Conservation (phyloP, 2,329 filamentous ascomycete species). For the Escovopsis sp. region DNA sequence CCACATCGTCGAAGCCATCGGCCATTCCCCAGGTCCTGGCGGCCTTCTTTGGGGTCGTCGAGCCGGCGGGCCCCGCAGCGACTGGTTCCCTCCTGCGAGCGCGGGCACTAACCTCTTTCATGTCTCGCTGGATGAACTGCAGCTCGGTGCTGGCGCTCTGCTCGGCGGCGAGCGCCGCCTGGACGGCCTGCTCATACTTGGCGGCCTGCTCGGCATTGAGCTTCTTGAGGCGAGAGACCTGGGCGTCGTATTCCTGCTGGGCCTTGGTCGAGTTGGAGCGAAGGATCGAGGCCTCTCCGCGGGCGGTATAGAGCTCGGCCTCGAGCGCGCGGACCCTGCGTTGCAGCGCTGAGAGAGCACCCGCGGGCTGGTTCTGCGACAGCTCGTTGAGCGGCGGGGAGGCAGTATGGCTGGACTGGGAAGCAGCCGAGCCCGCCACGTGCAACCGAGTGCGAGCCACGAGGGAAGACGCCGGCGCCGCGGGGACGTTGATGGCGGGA, state of each 20-base stretch:
- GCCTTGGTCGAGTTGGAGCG: conserved; percentile 52
- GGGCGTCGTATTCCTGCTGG: conserved; percentile 45
- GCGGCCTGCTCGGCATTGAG: conserved; percentile 48
- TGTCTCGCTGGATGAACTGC: conserved; percentile 58
- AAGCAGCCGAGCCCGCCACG: conserved; percentile 14
- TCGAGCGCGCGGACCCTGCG: conserved; percentile 38
- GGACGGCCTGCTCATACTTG: conserved; percentile 48
- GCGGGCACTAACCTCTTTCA: conserved; percentile 42
- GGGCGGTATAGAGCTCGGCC: conserved; percentile 44
- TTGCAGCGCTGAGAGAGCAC: conserved; percentile 32
- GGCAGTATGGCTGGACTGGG: conserved; percentile 27
- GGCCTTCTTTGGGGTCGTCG: conserved; percentile 46
- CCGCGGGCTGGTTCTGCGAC: conserved; percentile 15
- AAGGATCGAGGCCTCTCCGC: conserved; percentile 63
- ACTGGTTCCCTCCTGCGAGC: conserved; percentile 21
- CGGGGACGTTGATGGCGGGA: conserved; percentile 14
- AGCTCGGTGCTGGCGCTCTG: conserved; percentile 53
- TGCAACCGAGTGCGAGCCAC: conserved; percentile 8
- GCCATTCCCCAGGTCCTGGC: conserved; percentile 43
- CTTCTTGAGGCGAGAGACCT: conserved; percentile 46
- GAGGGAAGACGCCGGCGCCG: conserved; percentile 7
- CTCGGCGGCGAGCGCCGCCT: conserved; percentile 49
- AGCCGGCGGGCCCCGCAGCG: conserved; percentile 9
- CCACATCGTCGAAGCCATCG: conserved; percentile 64
- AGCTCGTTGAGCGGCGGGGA: conserved; percentile 9